Percentiles rank a stretch among this genome's conserved stretches.
Evolutionary conservation across 2,329 filamentous ascomycete genomes (phyloP).

Genomic region (Cadophora sp.): DNA sequence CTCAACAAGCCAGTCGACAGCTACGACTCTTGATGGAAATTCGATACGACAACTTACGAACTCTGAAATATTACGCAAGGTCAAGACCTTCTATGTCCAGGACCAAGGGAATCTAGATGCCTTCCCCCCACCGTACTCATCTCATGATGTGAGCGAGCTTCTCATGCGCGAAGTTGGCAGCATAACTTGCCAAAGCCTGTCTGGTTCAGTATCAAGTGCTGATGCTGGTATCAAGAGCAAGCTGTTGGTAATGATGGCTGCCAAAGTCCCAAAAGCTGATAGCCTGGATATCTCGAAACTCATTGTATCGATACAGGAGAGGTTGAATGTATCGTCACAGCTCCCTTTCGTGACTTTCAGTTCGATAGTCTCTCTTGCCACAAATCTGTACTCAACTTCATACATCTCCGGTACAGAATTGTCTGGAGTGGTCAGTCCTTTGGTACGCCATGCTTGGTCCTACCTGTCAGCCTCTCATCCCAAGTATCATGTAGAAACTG

Average conservation of each 20-base stretch:
- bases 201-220: constrained; percentile 49
- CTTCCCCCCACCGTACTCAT: constrained; percentile 63
- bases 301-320: constrained; percentile 58
- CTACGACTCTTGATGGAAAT: constrained; percentile 39
- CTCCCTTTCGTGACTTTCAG: constrained; percentile 63
- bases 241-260: constrained; percentile 63
- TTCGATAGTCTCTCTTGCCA: constrained; percentile 63
- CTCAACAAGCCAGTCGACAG: constrained; percentile 39
- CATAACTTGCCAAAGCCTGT: constrained; percentile 57
- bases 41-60: constrained; percentile 48
- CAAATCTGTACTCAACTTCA: constrained; percentile 60
- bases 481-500: constrained; percentile 94
- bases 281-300: constrained; percentile 56
- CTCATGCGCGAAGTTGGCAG: constrained; percentile 66
- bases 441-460: constrained; percentile 78
- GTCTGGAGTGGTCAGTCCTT: constrained; percentile 67
- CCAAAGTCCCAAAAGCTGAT: constrained; percentile 56
- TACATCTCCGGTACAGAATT: constrained; percentile 60
- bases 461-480: constrained; percentile 83
- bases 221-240: constrained; percentile 64
- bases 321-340: constrained; percentile 49
- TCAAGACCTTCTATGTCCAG: constrained; percentile 71
- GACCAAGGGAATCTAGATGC: constrained; percentile 75
- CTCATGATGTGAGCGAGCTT: constrained; percentile 63
- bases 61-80: constrained; percentile 63